Base-by-base conservation (phyloP, 441 rosid species). In the Aleurites moluccanus region DNA sequence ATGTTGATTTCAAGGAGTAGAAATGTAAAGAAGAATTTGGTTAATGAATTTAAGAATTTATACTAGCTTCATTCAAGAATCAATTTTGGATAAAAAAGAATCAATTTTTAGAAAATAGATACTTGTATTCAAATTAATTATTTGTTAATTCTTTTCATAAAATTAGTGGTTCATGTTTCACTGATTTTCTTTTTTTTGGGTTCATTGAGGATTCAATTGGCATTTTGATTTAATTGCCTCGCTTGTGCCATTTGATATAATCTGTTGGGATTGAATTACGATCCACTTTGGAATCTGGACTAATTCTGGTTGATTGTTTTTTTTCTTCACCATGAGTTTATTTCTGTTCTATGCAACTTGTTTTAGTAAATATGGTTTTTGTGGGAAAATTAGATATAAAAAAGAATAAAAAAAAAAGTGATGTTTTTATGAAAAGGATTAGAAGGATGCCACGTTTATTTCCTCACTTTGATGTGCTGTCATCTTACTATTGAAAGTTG, bases 341-440 rank as follows among this genome's bases (percentile, higher is more conserved):
- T 9, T 64, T 9, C 3, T 45, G 15, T 13, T 18, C 3, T 45
- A 45, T 13, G 16, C 20, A 47, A 1, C 3, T 47, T 47, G 15
- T 49, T 66, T 15, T 16, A 55, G 14, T 7, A 70, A 9, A 21
- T n/a, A 3, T 56, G 14, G 7, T 20, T 38, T 56, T 10, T 13
- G 33, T 0, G 30, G n/a, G 13, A 56, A 56, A 3, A 35, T 35
- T 11, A 55, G n/a, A n/a, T 18, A 33, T 18, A 44, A 9, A 40
- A 25, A 21, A 10, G 7, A 5, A 4, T 4, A 10, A 13, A 6
- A 18, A 9, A 45, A 72, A 52, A 8, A 10, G 28, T 38, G 49
- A 38, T 9, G 21, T 73, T 23, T 52, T 25, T 55, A 73, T 64
- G 73, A 70, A 56, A 8, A 70, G 8, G 52, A 23, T 6, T 35